Evolutionary conservation across 2,329 filamentous ascomycete species (phyloP), one percentile per base, ranked within the genome.

Genomic region (Fusarium transvaalense): DNA sequence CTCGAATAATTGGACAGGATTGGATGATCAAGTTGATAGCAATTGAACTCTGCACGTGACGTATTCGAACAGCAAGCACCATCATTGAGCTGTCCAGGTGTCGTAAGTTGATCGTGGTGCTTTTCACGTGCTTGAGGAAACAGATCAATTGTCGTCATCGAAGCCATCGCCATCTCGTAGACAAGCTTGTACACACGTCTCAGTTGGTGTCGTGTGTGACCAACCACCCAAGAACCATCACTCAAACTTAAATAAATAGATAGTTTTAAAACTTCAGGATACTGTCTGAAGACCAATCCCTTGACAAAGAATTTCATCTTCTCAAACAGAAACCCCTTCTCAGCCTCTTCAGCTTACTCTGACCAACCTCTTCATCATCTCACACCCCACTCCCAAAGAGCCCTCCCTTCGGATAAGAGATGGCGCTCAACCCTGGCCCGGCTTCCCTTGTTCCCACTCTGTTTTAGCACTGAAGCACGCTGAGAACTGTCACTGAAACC

Each of bases 121-220:
- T 38, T 56, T 57, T 57, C 61, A 64, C 53, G 47, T 63, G 62
- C 56, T 71, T 34, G 27, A n/a, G 4, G 14, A 32, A 48, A 27
- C 35, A 42, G 19, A 17, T 39, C 10, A 14, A 42, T 27, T 66
- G 71, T 73, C 71, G 71, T 73, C 71, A 74, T 74, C 66, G 71
- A 69, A 65, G 68, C 66, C 43, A 68, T 73, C 66, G 48, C 62
- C 63, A 68, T 52, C 35, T 52, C 10, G 35, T 17, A 21, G 52
- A 56, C 46, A 35, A 38, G 38, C 57, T 32, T 48, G 55, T 29
- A 54, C 23, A 29, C 12, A 34, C 23, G 42, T 56, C 57, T 59
- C 50, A 68, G 37, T 17, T 54, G 37, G 60, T 51, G 58, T 63
- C 61, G 56, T 51, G 59, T 61, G 34, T 23, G 37, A 34, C 39